Percentiles rank a stretch among this genome's conserved stretches.
Conservation (phyloP, 2,329 filamentous ascomycete species). For the Tympanopsis confertula region DNA sequence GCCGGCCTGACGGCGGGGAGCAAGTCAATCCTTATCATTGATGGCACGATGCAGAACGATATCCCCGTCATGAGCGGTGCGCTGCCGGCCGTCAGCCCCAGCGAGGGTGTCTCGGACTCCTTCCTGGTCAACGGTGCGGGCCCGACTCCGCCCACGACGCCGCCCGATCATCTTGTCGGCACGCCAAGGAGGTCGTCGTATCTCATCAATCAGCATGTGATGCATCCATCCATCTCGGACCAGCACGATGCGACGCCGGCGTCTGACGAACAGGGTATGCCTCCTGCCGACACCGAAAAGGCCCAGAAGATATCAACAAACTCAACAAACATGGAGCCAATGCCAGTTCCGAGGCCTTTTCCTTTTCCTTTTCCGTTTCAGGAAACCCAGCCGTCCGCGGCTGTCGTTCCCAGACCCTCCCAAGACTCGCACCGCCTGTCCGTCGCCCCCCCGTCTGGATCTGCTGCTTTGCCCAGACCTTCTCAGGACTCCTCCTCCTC, state of each 20-base stretch:
- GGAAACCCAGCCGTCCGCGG: no score
- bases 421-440: no score
- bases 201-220: slow-evolving; percentile 34
- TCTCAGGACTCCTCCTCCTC: background rate
- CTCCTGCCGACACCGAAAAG: slow-evolving; percentile 5
- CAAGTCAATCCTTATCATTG: slow-evolving; percentile 81
- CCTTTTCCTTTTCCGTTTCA: no score
- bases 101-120: slow-evolving; percentile 40
- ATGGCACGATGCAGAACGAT: slow-evolving; percentile 43
- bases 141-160: slow-evolving; percentile 50
- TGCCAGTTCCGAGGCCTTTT: no score
- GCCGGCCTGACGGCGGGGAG: slow-evolving; percentile 64
- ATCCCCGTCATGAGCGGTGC: slow-evolving; percentile 39
- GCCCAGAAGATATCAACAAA: no score
- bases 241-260: slow-evolving; percentile 32
- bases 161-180: slow-evolving; percentile 30
- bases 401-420: no score
- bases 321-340: no score
- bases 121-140: slow-evolving; percentile 36
- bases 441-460: no score
- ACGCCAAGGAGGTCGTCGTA: slow-evolving; percentile 44
- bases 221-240: slow-evolving; percentile 19
- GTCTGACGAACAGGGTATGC: slow-evolving; percentile 25
- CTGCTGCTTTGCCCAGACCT: no score
- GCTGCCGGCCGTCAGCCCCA: slow-evolving; percentile 25